Base-by-base conservation (phyloP, 2,329 filamentous ascomycete species). In the Ophiocordyceps camponoti-floridani region DNA sequence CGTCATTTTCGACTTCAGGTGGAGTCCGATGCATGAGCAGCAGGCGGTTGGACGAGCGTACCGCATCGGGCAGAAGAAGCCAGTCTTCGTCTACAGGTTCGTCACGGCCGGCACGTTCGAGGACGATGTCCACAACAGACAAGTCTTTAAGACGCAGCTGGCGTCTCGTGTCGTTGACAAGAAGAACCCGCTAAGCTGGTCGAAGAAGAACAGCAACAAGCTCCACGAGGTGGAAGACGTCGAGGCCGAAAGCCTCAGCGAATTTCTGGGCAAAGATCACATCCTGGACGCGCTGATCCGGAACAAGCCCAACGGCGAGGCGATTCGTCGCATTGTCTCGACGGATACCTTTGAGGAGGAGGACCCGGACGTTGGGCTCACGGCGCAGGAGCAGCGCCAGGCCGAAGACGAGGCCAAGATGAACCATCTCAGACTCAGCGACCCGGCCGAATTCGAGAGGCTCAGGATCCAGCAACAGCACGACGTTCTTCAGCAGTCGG, bases 1-100 rank as follows among this genome's bases (percentile, higher is more conserved):
- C 1, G 73, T 95, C 18, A 81, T 95, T 18, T 82, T 93, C 46
- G 88, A 95, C 57, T 85, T 82, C 54, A 69, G 72, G 48, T 94
- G 79, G 63, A 91, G 88, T 50, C 88, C 88, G 0, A 72, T 78
- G 5, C 70, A 79, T 56, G 88, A 94, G 58, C 80, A 87, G 53
- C 88, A 95, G 61, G 88, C 88, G 1, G 76, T 94, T 43, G 88
- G 86, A 2, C 74, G 88, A 44, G 82, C 84, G 0, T 94, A 91
- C 59, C 83, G 88, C 1, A 73, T 95, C 31, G 86, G 87, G 0
- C 88, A 95, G 59, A 66, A 63, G 35, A 91, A 88, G 53, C 69
- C 73, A 0, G 87, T 94, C 1, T 88, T 75, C 55, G 86, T 95
- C 1, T 95, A 95, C 61, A 81, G 82, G 16, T 77, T 95, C 49